phyloP scores from a whole-genome alignment of 306 rosid species.

The Adenanthera pavonina region DNA sequence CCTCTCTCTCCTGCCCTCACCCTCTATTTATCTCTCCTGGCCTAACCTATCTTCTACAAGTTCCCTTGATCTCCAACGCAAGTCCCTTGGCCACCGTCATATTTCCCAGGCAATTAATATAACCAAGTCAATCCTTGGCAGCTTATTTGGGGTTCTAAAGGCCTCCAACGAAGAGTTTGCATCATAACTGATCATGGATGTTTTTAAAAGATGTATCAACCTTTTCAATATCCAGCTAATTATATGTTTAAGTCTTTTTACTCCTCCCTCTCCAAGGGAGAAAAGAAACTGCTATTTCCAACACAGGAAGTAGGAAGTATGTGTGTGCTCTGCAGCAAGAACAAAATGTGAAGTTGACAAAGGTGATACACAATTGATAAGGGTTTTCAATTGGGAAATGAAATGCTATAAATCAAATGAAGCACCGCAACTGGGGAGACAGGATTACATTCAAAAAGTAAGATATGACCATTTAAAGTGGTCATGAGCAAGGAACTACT shows the following conservation, averaged over 20 bases:
- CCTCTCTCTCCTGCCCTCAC: background rate
- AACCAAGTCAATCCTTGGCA: background rate
- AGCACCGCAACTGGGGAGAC: conserved; percentile 8
- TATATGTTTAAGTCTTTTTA: background rate
- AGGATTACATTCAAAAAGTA: conserved; percentile 25
- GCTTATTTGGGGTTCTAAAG: background rate
- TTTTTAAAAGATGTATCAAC: background rate
- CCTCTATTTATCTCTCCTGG: background rate
- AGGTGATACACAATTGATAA: background rate
- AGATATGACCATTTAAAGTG: conserved; percentile 22
- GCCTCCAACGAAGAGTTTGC: background rate
- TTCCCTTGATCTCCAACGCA: background rate
- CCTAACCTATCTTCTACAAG: background rate
- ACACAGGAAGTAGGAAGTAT: background rate
- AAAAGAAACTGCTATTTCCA: background rate
- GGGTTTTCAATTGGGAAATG: conserved; percentile 1
- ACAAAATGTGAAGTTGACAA: background rate
- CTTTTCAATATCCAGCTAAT: background rate
- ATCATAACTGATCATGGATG: background rate
- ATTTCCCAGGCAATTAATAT: background rate
- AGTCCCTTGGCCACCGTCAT: background rate
- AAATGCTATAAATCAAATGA: background rate
- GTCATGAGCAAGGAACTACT: conserved; percentile 14
- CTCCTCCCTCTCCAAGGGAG: background rate
- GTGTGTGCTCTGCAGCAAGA: background rate